Evolutionary conservation across 148 eudicot species (phyloP), one percentile per base, ranked within the genome.

Genomic region (Linanthus parryae): DNA sequence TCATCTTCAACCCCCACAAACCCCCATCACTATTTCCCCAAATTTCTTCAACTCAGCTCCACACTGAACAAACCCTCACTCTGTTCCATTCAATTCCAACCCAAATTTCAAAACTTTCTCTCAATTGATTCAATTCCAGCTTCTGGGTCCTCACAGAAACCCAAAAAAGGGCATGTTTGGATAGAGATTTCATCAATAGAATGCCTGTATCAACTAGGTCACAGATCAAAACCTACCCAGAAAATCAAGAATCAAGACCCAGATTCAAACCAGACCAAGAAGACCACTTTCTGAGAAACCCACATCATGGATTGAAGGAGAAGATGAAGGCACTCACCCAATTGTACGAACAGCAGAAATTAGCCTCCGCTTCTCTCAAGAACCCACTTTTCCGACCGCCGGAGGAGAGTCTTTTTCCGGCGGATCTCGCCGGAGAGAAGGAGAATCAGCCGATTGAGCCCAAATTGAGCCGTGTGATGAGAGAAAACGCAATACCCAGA

Each of bases 131-230:
- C 31, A 28, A 24, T 61, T 59, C 52, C 36, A 43, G 37, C 70
- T 61, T 50, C 61, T 64, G 73, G 79, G 73, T 53, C 0, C 50
- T 16, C 54, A 39, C 48, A 58, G 35, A 69, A 44, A 39, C 21
- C 37, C 62, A 51, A 3, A 56, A 3, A 52, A 48, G 77, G 76
- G 72, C 43, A 79, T 84, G 84, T 61, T 66, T 68, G 46, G 54
- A 31, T 63, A 34, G 35, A 24, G 36, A 26, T 3, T 29, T 49
- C 33, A 20, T 38, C 20, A 9, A 24, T 30, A 61, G 60, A 65
- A 88, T 88, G 96, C 88, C 96, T 41, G 96, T 88, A 15, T 72
- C 88, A 44, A 88, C 96, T 53, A 78, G 96, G 72, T 78, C 96
- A 29, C 79, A 81, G 40, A 74, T 78, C 56, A 61, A 44, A 57